Evolutionary conservation across 257 asterid species (phyloP), one percentile per base, ranked within the genome.

Genomic region (Nyctanthes arbortristis): DNA sequence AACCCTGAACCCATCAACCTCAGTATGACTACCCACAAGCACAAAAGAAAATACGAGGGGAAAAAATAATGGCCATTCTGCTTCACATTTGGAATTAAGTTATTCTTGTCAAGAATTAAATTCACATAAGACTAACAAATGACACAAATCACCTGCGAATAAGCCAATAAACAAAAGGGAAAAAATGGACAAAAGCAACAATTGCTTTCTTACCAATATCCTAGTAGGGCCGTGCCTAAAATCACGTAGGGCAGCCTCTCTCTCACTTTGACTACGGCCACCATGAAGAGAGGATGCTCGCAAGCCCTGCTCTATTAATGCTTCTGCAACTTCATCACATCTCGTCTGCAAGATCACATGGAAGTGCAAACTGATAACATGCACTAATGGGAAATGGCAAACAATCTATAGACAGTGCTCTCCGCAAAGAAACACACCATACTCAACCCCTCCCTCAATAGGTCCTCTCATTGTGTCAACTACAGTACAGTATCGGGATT

Each of bases 301-400:
- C 83, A 92, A 80, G 58, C 92, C 96, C 82, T 92, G 93, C 66
- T 82, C 84, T 10, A 45, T 77, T 80, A 92, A 76, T 62, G 92
- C 96, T 75, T 92, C 96, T n/a, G 96, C 96, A 65, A 89, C 92
- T 81, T 92, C 97, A 69, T 89, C 93, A 63, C 97, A 92, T 82
- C 88, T 91, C 63, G 78, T 91, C 96, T 89, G 88, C 74, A 85
- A 73, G 55, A 75, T 58, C 70, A 81, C 37, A 71, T 52, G 45
- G 70, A 73, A 31, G 70, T 47, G 74, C 70, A 74, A 56, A 81
- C 64, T 49, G 54, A 68, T 52, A 77, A 62, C 69, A 68, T 55
- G 25, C 64, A 54, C 34, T 29, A 29, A 54, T 33, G 62, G 60
- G 28, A 55, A 67, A 49, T 4, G 18, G 24, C 10, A n/a, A n/a